These are phyloP conservation scores for Elaeis oleifera DNA, from an alignment of 202 grass and related monocot genomes.

Conservation along the genomic window DNA sequence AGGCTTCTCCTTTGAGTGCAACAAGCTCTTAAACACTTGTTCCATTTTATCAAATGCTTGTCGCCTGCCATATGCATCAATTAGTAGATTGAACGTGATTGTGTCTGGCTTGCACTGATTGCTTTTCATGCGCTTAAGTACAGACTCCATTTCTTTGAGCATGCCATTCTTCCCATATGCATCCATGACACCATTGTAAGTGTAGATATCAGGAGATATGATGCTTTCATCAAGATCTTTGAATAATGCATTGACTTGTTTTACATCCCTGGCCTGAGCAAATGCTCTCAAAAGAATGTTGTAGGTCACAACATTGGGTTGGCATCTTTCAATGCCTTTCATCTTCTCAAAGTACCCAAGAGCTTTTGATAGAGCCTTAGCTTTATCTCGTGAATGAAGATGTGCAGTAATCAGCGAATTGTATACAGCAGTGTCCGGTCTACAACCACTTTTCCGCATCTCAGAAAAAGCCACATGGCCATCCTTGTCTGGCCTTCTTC, in stretches of 20 bases:
- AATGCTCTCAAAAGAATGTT: conserved; percentile 93
- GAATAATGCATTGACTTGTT: conserved; percentile 70
- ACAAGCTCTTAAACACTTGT: conserved; percentile 88
- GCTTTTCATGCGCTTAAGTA: conserved; percentile 75
- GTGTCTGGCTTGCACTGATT: conserved; percentile 72
- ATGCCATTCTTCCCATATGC: conserved; percentile 89
- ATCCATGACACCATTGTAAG: conserved; percentile 81
- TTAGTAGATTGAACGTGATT: conserved; percentile 94
- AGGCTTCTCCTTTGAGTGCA: conserved; percentile 70
- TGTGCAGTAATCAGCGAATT: conserved; percentile 26
- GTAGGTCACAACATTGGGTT: conserved; percentile 78
- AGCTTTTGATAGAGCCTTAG: conserved; percentile 70
- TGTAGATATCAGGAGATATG: conserved; percentile 65
- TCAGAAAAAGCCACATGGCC: conserved; percentile 98
- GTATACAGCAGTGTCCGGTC: conserved; percentile 74
- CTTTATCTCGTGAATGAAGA: conserved; percentile 77
- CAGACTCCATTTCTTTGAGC: conserved; percentile 86
- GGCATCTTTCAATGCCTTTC: conserved; percentile 83
- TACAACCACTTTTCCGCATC: conserved; percentile 83
- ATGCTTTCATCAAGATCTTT: conserved; percentile 78
- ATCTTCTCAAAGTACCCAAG: conserved; percentile 94
- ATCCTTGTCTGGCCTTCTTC: conserved; percentile 85
- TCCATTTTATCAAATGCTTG: conserved; percentile 96
- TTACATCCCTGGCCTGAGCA: conserved; percentile 65
- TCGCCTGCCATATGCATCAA: conserved; percentile 80